Conservation (phyloP, 345 rosid genomes). For the Noccaea caerulescens region DNA sequence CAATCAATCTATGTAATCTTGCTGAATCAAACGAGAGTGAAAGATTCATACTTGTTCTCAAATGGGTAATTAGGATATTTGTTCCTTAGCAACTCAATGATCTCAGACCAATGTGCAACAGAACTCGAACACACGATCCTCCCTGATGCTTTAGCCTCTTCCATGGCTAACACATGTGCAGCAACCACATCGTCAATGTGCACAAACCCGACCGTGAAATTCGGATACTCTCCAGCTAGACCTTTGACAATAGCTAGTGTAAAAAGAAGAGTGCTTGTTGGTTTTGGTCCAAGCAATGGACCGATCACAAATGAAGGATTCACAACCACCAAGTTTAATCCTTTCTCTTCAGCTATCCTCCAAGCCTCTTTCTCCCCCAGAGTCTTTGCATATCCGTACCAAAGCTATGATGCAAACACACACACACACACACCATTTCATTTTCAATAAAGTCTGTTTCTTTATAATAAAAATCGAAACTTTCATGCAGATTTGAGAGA, state of each 20-base stretch:
- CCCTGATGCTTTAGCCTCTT: conserved; percentile 68
- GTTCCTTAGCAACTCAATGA: conserved; percentile 67
- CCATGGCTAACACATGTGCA: conserved; percentile 80
- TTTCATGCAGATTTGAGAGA: not conserved
- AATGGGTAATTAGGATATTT: conserved; percentile 60
- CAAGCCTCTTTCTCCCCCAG: conserved; percentile 79
- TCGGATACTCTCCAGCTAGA: conserved; percentile 66
- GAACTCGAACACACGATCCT: conserved; percentile 74
- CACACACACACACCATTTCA: too few relatives aligned
- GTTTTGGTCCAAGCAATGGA: conserved; percentile 80
- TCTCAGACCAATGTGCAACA: conserved; percentile 79
- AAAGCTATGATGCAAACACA: conserved; percentile 52
- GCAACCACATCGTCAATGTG: conserved; percentile 82
- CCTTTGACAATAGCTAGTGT: conserved; percentile 66
- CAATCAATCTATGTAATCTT: not conserved
- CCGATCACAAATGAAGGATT: conserved; percentile 90
- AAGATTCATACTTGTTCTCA: conserved; percentile 23
- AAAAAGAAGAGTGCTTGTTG: conserved; percentile 70
- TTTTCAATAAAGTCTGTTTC: not conserved
- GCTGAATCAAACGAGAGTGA: too few relatives aligned
- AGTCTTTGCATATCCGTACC: conserved; percentile 92
- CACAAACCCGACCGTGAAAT: conserved; percentile 74
- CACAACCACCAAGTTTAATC: conserved; percentile 73
- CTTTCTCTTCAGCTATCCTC: conserved; percentile 70
- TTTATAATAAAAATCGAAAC: too few relatives aligned